Evolutionary conservation across 228 moss, liverwort and hornwort genomes (phyloP).

Genomic region (Sphagnum magellanicum): DNA sequence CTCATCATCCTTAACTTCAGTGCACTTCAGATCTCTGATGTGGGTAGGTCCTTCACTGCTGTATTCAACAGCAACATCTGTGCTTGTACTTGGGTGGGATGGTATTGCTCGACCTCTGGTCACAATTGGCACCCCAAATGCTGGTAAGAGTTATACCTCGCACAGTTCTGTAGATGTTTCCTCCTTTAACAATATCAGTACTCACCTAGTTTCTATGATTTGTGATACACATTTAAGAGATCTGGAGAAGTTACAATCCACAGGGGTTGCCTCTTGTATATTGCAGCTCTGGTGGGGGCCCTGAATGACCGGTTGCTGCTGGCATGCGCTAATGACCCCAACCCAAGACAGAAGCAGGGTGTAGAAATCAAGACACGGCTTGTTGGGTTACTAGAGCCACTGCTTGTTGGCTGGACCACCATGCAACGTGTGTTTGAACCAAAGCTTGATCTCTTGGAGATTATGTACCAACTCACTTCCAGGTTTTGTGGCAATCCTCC

Average conservation of each 20-base stretch:
- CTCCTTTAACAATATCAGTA: no score
- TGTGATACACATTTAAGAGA: background rate
- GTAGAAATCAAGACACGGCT: constrained; percentile 97
- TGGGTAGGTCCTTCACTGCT: constrained; percentile 96
- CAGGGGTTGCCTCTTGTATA: background rate
- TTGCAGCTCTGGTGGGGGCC: constrained; percentile 82
- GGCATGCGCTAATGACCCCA: constrained; percentile 96
- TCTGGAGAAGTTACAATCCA: background rate
- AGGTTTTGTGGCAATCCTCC: constrained; percentile 30
- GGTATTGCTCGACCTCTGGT: constrained; percentile 75
- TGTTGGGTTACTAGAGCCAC: constrained; percentile 87
- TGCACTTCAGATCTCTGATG: constrained; percentile 89
- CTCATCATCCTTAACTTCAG: constrained; percentile 45
- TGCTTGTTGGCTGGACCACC: constrained; percentile 97
- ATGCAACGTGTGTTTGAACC: constrained; percentile 90
- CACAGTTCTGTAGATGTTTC: background rate
- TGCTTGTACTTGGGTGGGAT: constrained; percentile 94
- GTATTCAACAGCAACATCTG: constrained; percentile 94
- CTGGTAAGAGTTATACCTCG: constrained; percentile 36
- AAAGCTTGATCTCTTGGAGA: constrained; percentile 90
- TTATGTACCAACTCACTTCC: constrained; percentile 98
- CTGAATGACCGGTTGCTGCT: constrained; percentile 94
- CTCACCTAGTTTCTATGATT: background rate
- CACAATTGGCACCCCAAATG: constrained; percentile 91
- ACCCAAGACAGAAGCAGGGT: constrained; percentile 87